Base-by-base conservation (phyloP, 345 rosid species). In the Hibiscus syriacus region DNA sequence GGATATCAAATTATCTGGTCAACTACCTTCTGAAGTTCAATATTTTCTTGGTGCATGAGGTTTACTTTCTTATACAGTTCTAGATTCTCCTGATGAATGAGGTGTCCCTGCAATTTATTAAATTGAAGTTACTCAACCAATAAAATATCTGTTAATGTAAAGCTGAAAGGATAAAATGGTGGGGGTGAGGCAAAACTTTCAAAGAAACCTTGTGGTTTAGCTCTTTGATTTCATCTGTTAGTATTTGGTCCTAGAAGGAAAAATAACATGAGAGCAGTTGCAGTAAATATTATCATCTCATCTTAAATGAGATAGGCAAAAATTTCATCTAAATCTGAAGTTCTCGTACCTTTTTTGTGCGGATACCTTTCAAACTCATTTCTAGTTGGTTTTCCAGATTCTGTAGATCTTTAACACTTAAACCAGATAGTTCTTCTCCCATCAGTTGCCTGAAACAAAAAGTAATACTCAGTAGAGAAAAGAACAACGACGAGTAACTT, bases 391-490 rank as follows among this genome's bases (percentile, higher is more conserved):
- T 84, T 75, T 89, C 96, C 72, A 89, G 76, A 70, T 83, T 84
- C 68, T 89, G 87, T 41, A 91, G 78, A 65, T 84, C 90, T 45
- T 74, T 84, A 60, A 75, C 63, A 29, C 74, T 73, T 67, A 91
- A 73, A 68, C 96, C 92, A 36, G 93, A 81, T 67, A 91, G 83
- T 67, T 85, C 90, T 76, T 91, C 90, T 70, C 97, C 97, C 97
- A 85, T 85, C 76, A 91, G 60, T 71, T 85, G 76, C 78, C 97
- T 91, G 78, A 90, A 91, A n/a, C n/a, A n/a, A n/a, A n/a, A n/a
- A n/a, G n/a, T n/a, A n/a, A n/a, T n/a, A n/a, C n/a, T n/a, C n/a
- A 66, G 80, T 70, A 39, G 65, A 48, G 8, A 54, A 46, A 49
- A 59, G 52, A 68, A 3, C 32, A 5, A n/a, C n/a, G n/a, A n/a